Percentiles rank a stretch among this genome's conserved stretches.
These are phyloP conservation scores for Candida maesae DNA, from an alignment of 805 yeast species.

Conservation along the genomic window DNA sequence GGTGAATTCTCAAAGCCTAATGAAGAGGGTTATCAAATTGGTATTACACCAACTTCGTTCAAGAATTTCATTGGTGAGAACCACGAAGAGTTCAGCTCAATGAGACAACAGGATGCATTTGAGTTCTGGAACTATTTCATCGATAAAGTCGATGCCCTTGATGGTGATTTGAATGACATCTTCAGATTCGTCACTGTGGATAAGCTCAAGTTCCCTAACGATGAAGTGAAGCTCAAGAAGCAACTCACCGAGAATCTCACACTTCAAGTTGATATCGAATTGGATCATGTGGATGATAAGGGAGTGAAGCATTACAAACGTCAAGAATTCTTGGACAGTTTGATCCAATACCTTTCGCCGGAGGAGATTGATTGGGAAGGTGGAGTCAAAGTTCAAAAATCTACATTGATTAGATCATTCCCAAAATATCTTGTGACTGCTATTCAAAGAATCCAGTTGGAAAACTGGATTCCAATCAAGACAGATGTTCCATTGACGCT, in stretches of 20 bases:
- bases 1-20: conserved; percentile 71
- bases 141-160: conserved; percentile 54
- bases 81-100: conserved; percentile 80
- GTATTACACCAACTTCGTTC: conserved; percentile 73
- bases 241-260: conserved; percentile 64
- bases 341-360: conserved; percentile 47
- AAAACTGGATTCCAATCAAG: conserved; percentile 88
- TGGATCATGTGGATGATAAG: conserved; percentile 36
- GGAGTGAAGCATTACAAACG: conserved; percentile 43
- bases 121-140: conserved; percentile 75
- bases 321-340: conserved; percentile 36
- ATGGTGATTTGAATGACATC: conserved; percentile 35
- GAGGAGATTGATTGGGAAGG: conserved; percentile 54
- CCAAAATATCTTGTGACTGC: conserved; percentile 72
- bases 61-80: conserved; percentile 72
- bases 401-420: conserved; percentile 49
- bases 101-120: conserved; percentile 92
- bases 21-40: conserved; percentile 52
- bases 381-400: conserved; percentile 15
- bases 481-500: conserved; percentile 65
- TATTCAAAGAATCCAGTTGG: conserved; percentile 76
- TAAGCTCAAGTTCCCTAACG: conserved; percentile 52
- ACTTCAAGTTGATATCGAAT: conserved; percentile 49
- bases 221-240: conserved; percentile 51
- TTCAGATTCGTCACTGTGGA: conserved; percentile 66